phyloP scores from a whole-genome alignment of 192 early-diverging fungal genomes.

The Backusella mclennaniae region DNA sequence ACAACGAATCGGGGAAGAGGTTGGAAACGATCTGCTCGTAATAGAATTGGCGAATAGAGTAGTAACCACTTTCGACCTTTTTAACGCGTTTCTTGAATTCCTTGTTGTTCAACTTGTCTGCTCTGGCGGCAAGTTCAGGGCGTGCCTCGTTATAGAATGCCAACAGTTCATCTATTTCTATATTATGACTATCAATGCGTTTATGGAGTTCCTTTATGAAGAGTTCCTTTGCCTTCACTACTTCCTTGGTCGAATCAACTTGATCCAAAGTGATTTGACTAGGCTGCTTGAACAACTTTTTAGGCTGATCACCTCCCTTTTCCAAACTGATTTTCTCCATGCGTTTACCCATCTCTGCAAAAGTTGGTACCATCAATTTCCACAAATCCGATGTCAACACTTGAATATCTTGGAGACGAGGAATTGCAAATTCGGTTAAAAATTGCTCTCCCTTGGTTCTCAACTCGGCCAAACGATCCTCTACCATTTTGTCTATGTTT shows the following conservation, averaged over 20 bases:
- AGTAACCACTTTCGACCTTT: slow-evolving; percentile 61
- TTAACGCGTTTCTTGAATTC: slow-evolving; percentile 67
- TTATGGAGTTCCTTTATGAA: slow-evolving; percentile 44
- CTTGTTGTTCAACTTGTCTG: slow-evolving; percentile 62
- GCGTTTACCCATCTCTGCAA: not conserved
- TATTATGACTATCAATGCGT: slow-evolving; percentile 45
- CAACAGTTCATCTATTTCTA: slow-evolving; percentile 22
- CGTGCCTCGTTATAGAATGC: not conserved
- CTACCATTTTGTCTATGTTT: not conserved
- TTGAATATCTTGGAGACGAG: not conserved
- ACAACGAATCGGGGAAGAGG: slow-evolving; percentile 28
- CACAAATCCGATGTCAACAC: not conserved
- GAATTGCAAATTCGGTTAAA: not conserved
- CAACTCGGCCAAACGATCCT: not conserved
- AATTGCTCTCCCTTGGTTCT: not conserved
- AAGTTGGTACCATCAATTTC: not conserved
- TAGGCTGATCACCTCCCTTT: not conserved
- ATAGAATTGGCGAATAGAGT: slow-evolving; percentile 53
- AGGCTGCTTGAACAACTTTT: not conserved
- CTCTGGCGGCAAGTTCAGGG: slow-evolving; percentile 31
- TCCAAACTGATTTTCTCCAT: not conserved
- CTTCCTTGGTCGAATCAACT: slow-evolving; percentile 21
- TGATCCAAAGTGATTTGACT: slow-evolving; percentile 5
- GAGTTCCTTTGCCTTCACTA: not conserved
- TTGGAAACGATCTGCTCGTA: slow-evolving; percentile 41